A percentile compares a stretch with the other conserved stretches of the same genome.
Evolutionary conservation across 2,329 filamentous ascomycete genomes (phyloP).

Genomic region (Malbranchea zuffiana): DNA sequence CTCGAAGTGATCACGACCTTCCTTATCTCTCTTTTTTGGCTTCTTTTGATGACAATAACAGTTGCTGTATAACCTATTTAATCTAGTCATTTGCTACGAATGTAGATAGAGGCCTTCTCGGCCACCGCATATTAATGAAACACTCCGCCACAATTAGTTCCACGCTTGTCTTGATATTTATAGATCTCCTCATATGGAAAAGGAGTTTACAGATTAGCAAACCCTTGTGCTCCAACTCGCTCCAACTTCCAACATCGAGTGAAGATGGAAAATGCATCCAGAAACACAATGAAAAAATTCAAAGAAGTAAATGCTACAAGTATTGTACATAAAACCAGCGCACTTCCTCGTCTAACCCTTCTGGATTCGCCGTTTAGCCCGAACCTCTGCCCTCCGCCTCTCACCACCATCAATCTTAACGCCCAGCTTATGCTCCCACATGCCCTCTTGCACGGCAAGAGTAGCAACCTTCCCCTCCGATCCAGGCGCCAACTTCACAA

Average conservation of each 20-base stretch:
- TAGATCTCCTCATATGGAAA: too few species aligned
- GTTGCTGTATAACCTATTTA: constrained; percentile 7
- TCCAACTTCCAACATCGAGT: too few species aligned
- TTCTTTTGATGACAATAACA: neutral
- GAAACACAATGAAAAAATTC: too few species aligned
- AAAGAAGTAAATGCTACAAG: too few species aligned
- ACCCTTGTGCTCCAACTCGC: too few species aligned
- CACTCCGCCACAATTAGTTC: too few species aligned
- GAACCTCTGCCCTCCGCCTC: constrained; percentile 71
- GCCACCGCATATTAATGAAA: too few species aligned
- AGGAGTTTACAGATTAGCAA: too few species aligned
- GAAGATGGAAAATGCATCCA: too few species aligned
- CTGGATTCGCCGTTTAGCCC: constrained; percentile 71
- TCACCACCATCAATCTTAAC: constrained; percentile 95
- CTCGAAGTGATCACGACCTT: constrained; percentile 12
- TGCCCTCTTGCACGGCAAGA: constrained; percentile 66
- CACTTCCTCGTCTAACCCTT: too few species aligned
- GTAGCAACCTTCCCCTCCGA: constrained; percentile 49
- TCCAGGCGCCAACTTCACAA: constrained; percentile 57
- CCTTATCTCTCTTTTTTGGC: constrained; percentile 10
- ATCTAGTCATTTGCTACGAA: constrained; percentile 1
- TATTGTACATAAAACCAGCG: too few species aligned
- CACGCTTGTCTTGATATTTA: too few species aligned
- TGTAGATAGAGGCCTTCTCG: constrained; percentile 12
- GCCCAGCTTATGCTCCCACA: constrained; percentile 84